phyloP scores from a whole-genome alignment of 352 stramenopile species.

The Pythium chondricola region DNA sequence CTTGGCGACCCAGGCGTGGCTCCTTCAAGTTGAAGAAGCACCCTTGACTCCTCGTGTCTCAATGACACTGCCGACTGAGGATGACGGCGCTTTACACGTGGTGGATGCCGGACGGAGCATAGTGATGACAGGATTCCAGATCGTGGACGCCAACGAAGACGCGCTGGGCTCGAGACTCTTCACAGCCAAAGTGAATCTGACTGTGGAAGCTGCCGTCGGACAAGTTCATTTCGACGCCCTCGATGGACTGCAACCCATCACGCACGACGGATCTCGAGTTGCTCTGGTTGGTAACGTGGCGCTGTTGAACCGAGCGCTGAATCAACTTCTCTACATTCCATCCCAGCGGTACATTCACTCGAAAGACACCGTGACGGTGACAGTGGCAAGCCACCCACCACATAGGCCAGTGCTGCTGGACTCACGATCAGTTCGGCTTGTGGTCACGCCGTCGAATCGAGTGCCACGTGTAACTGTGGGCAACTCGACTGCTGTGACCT shows the following conservation, averaged over 20 bases:
- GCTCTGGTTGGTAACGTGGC: no score
- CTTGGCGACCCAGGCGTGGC: not conserved
- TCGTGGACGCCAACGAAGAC: constrained; percentile 10
- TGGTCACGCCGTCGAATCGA: constrained; percentile 19
- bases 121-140: not conserved
- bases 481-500: constrained; percentile 15
- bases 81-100: not conserved
- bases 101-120: not conserved
- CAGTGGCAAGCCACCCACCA: not conserved
- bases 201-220: not conserved
- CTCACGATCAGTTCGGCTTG: constrained; percentile 2
- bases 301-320: constrained; percentile 13
- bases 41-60: no score
- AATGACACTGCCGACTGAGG: no score
- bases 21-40: no score
- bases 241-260: constrained; percentile 2
- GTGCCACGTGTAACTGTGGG: constrained; percentile 25
- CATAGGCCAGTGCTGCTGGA: not conserved
- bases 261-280: no score
- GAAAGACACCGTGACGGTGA: constrained; percentile 6
- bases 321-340: constrained; percentile 6
- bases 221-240: not conserved
- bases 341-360: constrained; percentile 1
- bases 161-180: not conserved
- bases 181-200: not conserved